These are phyloP conservation scores for Geum urbanum DNA, from an alignment of 306 rosid species.

Conservation along the genomic window DNA sequence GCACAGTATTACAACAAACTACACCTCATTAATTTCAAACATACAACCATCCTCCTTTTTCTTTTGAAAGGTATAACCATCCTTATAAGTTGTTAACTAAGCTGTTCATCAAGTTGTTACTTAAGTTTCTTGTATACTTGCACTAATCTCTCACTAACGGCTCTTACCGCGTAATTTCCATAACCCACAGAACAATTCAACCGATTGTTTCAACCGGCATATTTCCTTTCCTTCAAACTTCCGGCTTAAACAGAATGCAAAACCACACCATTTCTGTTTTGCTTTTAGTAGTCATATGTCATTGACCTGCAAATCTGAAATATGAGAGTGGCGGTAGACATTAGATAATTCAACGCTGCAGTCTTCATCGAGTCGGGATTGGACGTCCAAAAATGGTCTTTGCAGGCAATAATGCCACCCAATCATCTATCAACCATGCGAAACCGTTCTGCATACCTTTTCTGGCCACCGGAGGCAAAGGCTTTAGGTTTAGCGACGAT, in stretches of 20 bases:
- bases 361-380: not conserved
- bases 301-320: not conserved
- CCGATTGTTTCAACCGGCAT: not conserved
- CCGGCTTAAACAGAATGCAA: too few species aligned
- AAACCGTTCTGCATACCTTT: not conserved
- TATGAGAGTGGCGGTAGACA: not conserved
- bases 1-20: not conserved
- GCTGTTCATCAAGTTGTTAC: not conserved
- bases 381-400: not conserved
- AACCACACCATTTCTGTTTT: too few species aligned
- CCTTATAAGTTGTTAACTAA: too few species aligned
- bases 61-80: too few species aligned
- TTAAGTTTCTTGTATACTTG: too few species aligned
- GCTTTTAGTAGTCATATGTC: too few species aligned
- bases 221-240: not conserved
- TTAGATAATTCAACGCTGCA: not conserved
- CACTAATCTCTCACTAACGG: too few species aligned
- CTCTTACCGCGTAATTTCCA: not conserved
- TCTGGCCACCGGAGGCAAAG: not conserved
- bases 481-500: conserved; percentile 46
- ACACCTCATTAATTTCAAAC: not conserved
- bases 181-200: not conserved
- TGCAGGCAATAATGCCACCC: not conserved
- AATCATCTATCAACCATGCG: not conserved
- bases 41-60: too few species aligned